Evolutionary conservation across 768 basidiomycete genomes (phyloP).

Genomic region (Podaxis sp.): DNA sequence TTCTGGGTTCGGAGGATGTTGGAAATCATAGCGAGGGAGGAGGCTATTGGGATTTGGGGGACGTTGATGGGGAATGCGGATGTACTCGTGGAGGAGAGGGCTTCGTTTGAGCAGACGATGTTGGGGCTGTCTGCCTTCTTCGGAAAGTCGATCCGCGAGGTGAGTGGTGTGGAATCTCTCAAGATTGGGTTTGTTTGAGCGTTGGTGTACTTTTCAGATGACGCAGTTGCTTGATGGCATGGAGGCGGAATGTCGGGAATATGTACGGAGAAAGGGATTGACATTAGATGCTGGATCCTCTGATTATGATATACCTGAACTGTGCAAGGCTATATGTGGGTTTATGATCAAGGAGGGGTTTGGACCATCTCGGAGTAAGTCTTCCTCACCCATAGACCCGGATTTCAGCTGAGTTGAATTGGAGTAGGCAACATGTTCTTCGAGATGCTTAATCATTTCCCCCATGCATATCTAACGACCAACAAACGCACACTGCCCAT

Average conservation of each 20-base stretch:
- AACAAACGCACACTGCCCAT: slow-evolving; percentile 55
- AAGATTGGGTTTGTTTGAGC: slow-evolving; percentile 1
- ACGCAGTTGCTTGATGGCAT: slow-evolving; percentile 37
- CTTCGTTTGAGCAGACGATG: slow-evolving; percentile 13
- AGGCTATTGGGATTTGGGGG: slow-evolving; percentile 13
- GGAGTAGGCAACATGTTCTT: slow-evolving; percentile 36
- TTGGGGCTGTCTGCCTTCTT: slow-evolving; percentile 13
- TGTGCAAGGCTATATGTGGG: slow-evolving; percentile 44
- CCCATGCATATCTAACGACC: slow-evolving; percentile 53
- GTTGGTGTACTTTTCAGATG: slow-evolving; percentile 30
- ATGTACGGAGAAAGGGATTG: slow-evolving; percentile 29
- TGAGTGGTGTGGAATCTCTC: neutral
- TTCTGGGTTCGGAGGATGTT: slow-evolving; percentile 14
- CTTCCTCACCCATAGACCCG: too few relatives aligned
- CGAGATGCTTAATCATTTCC: slow-evolving; percentile 52
- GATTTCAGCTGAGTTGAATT: neutral
- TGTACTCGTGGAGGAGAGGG: neutral
- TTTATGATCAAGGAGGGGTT: slow-evolving; percentile 54
- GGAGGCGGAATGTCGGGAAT: slow-evolving; percentile 35
- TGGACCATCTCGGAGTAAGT: slow-evolving; percentile 39
- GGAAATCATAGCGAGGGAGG: slow-evolving; percentile 8
- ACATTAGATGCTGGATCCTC: slow-evolving; percentile 27
- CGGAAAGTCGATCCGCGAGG: slow-evolving; percentile 13
- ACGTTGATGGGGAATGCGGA: neutral
- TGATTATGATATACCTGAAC: slow-evolving; percentile 28